phyloP scores from a whole-genome alignment of 129 eudicot genomes.

The Flaveria bidentis region DNA sequence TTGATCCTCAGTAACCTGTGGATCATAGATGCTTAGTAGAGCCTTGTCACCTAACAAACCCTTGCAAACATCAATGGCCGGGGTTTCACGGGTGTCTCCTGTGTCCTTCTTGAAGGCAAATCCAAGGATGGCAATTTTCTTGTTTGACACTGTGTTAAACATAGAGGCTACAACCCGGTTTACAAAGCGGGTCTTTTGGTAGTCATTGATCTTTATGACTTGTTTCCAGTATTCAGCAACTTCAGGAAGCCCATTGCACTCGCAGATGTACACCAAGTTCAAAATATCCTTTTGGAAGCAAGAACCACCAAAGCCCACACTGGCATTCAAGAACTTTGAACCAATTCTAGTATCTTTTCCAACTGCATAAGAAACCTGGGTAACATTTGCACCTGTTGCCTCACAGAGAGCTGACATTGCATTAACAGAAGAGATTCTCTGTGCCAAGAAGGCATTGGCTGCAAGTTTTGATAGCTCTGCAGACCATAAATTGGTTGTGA shows the following conservation, averaged over 20 bases:
- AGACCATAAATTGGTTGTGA: conserved; percentile 87
- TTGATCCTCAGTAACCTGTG: conserved; percentile 89
- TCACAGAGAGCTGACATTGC: conserved; percentile 93
- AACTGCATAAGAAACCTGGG: conserved; percentile 72
- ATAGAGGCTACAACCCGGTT: conserved; percentile 92
- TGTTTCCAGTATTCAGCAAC: conserved; percentile 96
- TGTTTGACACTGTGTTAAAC: conserved; percentile 85
- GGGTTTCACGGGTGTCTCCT: conserved; percentile 86
- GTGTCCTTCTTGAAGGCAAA: conserved; percentile 92
- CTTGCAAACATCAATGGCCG: conserved; percentile 86
- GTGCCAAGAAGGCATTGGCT: conserved; percentile 91
- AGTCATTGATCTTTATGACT: conserved; percentile 85
- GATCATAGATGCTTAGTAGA: conserved; percentile 77
- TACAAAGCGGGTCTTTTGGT: conserved; percentile 81
- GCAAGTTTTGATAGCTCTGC: conserved; percentile 94
- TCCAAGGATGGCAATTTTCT: conserved; percentile 80
- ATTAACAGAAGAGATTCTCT: conserved; percentile 83
- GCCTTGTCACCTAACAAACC: conserved; percentile 86
- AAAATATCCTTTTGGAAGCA: conserved; percentile 89
- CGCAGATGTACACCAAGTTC: conserved; percentile 84
- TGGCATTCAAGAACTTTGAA: conserved; percentile 72
- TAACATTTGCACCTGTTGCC: conserved; percentile 87
- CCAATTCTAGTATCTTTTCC: conserved; percentile 88
- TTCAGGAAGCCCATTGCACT: conserved; percentile 89
- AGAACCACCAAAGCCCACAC: conserved; percentile 91